Conservation (phyloP, 2,329 filamentous ascomycete genomes). For the Monosporascus sp. region DNA sequence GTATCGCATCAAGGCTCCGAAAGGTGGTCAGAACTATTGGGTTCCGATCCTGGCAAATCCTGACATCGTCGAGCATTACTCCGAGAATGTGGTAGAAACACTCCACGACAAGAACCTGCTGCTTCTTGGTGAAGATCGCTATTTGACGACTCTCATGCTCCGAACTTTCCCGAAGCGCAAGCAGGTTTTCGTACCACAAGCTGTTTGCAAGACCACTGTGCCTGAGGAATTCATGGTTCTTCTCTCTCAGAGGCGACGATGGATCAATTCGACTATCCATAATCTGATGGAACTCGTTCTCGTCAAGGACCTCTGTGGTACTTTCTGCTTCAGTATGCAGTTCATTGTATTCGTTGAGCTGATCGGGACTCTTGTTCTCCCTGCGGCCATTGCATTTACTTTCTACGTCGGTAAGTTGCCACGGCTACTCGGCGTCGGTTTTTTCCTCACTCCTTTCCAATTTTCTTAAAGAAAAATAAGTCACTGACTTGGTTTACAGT, state of each 20-base stretch:
- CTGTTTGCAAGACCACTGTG: constrained; percentile 97
- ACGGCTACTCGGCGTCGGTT: not conserved
- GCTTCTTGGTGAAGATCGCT: constrained; percentile 94
- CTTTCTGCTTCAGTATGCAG: constrained; percentile 99
- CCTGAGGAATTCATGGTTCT: constrained; percentile 89
- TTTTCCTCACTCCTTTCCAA: not conserved
- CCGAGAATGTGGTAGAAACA: constrained; percentile 97
- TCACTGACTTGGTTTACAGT: constrained; percentile 46
- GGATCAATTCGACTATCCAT: constrained; percentile 99
- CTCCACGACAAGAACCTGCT: constrained; percentile 95
- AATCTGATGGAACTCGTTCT: constrained; percentile 97
- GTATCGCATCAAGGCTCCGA: constrained; percentile 99
- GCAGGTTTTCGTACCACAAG: constrained; percentile 96
- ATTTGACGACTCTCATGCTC: constrained; percentile 93
- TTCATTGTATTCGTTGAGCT: constrained; percentile 96
- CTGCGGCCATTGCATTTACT: constrained; percentile 94
- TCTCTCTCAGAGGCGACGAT: constrained; percentile 88
- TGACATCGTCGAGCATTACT: constrained; percentile 98
- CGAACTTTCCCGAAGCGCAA: constrained; percentile 99
- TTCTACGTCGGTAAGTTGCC: constrained; percentile 79
- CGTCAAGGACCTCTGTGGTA: constrained; percentile 92
- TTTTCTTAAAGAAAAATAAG: not conserved
- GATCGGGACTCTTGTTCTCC: constrained; percentile 87
- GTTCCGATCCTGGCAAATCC: constrained; percentile 97
- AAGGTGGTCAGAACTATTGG: constrained; percentile 99